These are phyloP conservation scores for Coniochaeta prunicola DNA, from an alignment of 2,329 filamentous ascomycete genomes.

Conservation along the genomic window DNA sequence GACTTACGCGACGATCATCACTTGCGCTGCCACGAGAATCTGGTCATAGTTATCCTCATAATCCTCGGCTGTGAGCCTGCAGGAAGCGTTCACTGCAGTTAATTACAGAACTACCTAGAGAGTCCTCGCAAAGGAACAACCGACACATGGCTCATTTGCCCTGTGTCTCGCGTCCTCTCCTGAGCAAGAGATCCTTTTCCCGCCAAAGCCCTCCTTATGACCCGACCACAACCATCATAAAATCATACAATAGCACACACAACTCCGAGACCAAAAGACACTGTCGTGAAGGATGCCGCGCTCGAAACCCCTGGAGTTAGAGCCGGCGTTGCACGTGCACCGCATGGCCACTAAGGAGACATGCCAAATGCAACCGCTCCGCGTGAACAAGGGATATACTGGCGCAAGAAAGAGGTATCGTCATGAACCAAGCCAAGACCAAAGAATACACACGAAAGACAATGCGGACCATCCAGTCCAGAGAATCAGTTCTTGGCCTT, in stretches of 20 bases:
- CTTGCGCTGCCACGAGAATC: background rate
- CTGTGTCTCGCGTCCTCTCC: background rate
- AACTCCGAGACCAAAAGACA: background rate
- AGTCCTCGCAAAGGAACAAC: background rate
- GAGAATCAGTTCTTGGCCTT: conserved; percentile 35
- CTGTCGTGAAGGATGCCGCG: background rate
- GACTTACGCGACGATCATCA: background rate
- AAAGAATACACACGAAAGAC: background rate
- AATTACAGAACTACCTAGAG: background rate
- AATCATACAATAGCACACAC: background rate
- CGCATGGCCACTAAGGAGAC: background rate
- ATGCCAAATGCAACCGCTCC: background rate
- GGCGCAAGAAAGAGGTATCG: background rate
- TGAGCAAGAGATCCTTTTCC: background rate
- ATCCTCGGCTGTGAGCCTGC: background rate
- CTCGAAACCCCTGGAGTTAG: background rate
- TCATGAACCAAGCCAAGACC: background rate
- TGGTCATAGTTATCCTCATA: background rate
- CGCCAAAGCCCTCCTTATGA: background rate
- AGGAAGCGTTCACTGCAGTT: background rate
- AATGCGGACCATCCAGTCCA: background rate
- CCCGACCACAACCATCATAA: background rate
- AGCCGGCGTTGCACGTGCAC: background rate
- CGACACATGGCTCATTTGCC: background rate
- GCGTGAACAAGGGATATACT: background rate